Evolutionary conservation across 1,139 yeast species (phyloP), one percentile per base, ranked within the genome.

Genomic region (Spathaspora sp.): DNA sequence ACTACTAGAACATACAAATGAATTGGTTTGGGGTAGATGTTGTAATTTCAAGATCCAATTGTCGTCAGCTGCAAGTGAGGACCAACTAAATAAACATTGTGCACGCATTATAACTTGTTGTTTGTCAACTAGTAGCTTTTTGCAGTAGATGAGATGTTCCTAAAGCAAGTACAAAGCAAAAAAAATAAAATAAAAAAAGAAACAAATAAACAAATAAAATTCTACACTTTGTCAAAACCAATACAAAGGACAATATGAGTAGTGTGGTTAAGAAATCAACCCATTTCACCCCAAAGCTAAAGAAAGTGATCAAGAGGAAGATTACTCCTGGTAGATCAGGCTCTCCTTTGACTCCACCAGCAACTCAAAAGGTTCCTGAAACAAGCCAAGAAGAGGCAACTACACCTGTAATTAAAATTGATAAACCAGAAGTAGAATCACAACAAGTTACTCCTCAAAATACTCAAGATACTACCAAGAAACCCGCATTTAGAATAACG

Each of bases 11-110:
- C 77, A 70, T 1, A 74, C 70, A 16, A 81, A 56, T 0, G 47
- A 36, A 20, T 75, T 74, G 25, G 70, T 70, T 26, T 60, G 56
- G 2, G 55, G 52, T 10, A 72, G 54, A 4, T 66, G 61, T 2
- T 61, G 65, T n/a, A 82, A 52, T 23, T 69, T 68, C 13, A 82
- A 62, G 4, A 80, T 76, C 84, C 86, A 83, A 47, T 76, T 75
- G 23, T 70, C 74, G 26, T 40, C 29, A 15, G 38, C 11, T 16
- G 37, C 25, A 4, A 34, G 38, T 2, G 51, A 44, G 16, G 42
- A 33, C 56, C 56, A 52, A 3, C 45, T 47, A 25, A 42, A 45
- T 16, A 42, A 27, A 17, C 44, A 44, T 31, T 43, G 46, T 27
- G 56, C 53, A 26, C 39, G 43, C 51, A 48, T 49, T 39, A 29